Evolutionary conservation across 495 filamentous ascomycete species (phyloP), one percentile per base, ranked within the genome.

Genomic region (Usnea hakonensis): DNA sequence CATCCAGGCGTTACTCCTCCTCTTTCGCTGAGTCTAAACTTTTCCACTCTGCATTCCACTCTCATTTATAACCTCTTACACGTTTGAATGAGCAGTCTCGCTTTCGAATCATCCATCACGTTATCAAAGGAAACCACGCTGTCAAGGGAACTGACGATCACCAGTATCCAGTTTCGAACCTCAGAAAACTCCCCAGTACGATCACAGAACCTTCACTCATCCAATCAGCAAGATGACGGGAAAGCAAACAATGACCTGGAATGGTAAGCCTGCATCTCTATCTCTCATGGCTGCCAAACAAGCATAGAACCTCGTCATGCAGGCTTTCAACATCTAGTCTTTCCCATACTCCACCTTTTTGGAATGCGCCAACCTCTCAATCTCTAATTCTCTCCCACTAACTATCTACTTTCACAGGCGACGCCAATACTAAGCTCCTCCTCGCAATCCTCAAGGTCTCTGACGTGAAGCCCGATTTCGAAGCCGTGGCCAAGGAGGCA

Each of bases 161-260:
- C 13, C 26, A 50, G 46, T 30, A 5, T 14, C 46, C 4, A 50
- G 26, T 13, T 28, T 17, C 23, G 23, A 50, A 5, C 26, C 46
- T 13, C 2, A 17, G 4, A 3, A 4, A 23, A 6, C 46, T 50
- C 10, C 7, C 46, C 16, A 50, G 13, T 1, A 50, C 1, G 17
- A 30, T 17, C 23, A 6, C 26, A 50, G 19, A 50, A 14, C 23
- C 17, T 28, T 2, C 10, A 30, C 1, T 50, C 46, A 50, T 17
- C 23, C 13, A 30, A 5, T 17, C 14, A 30, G 23, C 26, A 50
- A 30, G 3, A 50, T 50, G 46, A 0, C 46, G 16, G 46, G 46
- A 30, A 52, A 61, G 55, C 44, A 58, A 41, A 64, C 56, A 11
- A 64, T 64, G 55, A 57, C n/a, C 32, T 65, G 63, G 58, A 57